A percentile compares a stretch with the other conserved stretches of the same genome.
phyloP scores from a whole-genome alignment of 1,139 yeast species.

The Pichia sp. region DNA sequence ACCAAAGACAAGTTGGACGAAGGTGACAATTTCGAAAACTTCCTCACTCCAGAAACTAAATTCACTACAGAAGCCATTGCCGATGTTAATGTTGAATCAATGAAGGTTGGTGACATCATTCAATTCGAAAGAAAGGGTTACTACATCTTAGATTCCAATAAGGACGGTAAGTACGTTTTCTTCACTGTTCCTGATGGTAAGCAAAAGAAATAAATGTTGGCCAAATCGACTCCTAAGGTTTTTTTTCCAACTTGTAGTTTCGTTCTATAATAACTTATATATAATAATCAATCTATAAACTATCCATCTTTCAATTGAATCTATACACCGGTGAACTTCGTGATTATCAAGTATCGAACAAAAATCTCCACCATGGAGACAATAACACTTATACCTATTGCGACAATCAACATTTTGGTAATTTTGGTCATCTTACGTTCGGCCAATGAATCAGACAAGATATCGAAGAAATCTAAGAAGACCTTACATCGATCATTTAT shows the following conservation, averaged over 20 bases:
- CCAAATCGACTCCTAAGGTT: neutral
- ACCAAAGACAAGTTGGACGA: conserved; percentile 95
- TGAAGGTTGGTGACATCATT: conserved; percentile 82
- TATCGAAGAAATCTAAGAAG: conserved; percentile 86
- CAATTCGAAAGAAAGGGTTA: conserved; percentile 98
- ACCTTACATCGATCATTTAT: conserved; percentile 91
- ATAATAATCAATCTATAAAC: too few species aligned
- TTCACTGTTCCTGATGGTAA: conserved; percentile 98
- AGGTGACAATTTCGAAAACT: conserved; percentile 90
- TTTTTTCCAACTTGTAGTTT: neutral
- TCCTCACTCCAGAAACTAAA: conserved; percentile 82
- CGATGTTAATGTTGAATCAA: conserved; percentile 68
- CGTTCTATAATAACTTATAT: neutral
- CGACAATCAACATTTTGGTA: conserved; percentile 83
- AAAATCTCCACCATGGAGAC: conserved; percentile 62
- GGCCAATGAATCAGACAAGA: conserved; percentile 89
- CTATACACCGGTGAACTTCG: conserved; percentile 6
- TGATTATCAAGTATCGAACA: conserved; percentile 49
- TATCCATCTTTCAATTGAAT: too few species aligned
- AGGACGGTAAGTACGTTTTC: conserved; percentile 64
- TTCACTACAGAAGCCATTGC: conserved; percentile 77
- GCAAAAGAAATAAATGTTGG: conserved; percentile 41
- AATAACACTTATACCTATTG: conserved; percentile 71
- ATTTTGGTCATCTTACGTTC: conserved; percentile 88
- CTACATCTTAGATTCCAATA: conserved; percentile 72